These are phyloP conservation scores for Westerdykella sp. DNA, from an alignment of 2,329 filamentous ascomycete species.

Conservation along the genomic window DNA sequence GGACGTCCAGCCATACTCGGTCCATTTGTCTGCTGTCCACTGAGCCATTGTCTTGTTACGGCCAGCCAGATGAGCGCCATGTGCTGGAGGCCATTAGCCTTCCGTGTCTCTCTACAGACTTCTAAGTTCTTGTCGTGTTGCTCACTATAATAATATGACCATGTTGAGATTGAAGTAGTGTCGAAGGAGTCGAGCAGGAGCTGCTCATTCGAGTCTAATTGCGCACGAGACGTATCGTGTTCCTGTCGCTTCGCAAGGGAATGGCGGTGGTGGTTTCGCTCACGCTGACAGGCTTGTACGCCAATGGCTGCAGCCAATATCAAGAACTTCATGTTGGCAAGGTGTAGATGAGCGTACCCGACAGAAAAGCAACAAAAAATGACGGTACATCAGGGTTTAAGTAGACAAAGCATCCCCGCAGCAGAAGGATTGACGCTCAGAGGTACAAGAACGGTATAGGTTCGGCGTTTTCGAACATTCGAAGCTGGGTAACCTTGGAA, in stretches of 20 bases:
- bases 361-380: neutral
- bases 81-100: conserved; percentile 16
- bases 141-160: conserved; percentile 37
- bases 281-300: conserved; percentile 31
- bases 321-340: conserved; percentile 20
- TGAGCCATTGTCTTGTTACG: conserved; percentile 36
- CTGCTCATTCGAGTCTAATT: conserved; percentile 34
- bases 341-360: neutral
- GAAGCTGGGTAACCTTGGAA: neutral
- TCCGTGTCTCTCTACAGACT: neutral
- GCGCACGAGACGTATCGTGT: conserved; percentile 24
- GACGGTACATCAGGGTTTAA: conserved; percentile 9
- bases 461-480: too few species aligned
- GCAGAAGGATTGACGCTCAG: too few species aligned
- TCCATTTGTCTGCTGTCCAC: conserved; percentile 36
- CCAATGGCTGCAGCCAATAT: conserved; percentile 23
- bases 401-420: conserved; percentile 3
- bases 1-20: conserved; percentile 31
- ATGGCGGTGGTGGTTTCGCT: conserved; percentile 20
- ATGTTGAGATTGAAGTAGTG: conserved; percentile 34
- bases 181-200: conserved; percentile 39
- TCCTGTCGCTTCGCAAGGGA: conserved; percentile 23
- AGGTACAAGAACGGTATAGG: neutral
- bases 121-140: neutral
- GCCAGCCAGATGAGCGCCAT: conserved; percentile 31